Evolutionary conservation across 75 land plant genomes (phyloP), one percentile per base, ranked within the genome.

Genomic region (Isoetes taiwanensis): DNA sequence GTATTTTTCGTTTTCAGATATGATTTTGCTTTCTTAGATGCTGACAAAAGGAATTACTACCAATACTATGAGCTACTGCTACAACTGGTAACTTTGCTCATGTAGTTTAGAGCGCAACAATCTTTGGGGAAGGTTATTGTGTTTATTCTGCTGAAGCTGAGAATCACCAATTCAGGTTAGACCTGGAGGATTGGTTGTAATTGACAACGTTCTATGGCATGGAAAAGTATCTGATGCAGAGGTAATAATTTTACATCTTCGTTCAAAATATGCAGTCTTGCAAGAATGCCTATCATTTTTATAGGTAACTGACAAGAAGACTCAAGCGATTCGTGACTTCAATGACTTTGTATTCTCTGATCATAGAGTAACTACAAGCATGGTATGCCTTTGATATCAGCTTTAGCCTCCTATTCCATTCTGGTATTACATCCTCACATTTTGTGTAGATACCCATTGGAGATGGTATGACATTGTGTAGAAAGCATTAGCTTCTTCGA

Each of bases 201-300:
- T 86, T 43, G 97, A 91, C 63, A 91, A 86, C 66, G 85, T 87
- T n/a, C 80, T 91, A 25, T 91, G 97, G 97, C 75, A 76, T 66
- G 97, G 97, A 56, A 86, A 61, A 70, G 84, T 80, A 39, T 78
- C 83, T 43, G 78, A 91, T 40, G 82, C 78, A 0, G 41, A 54
- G 65, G 65, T 63, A 63, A n/a, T n/a, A n/a, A n/a, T n/a, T n/a
- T 34, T 20, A 4, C 1, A 29, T 17, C 19, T 19, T 21, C 34
- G 2, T 0, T 30, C 1, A 30, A n/a, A 41, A 12, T 2, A 21
- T 27, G 30, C 42, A 30, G n/a, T 1, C 3, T 2, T 42, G 26
- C 1, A 0, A 20, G 62, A 1, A 19, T 32, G 26, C 25, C 12
- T 10, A 19, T 20, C 4, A 62, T 56, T 56, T 41, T 8, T 34